A percentile compares a stretch with the other conserved stretches of the same genome.
Conservation (phyloP, 441 rosid genomes). For the Manihot esculenta region DNA sequence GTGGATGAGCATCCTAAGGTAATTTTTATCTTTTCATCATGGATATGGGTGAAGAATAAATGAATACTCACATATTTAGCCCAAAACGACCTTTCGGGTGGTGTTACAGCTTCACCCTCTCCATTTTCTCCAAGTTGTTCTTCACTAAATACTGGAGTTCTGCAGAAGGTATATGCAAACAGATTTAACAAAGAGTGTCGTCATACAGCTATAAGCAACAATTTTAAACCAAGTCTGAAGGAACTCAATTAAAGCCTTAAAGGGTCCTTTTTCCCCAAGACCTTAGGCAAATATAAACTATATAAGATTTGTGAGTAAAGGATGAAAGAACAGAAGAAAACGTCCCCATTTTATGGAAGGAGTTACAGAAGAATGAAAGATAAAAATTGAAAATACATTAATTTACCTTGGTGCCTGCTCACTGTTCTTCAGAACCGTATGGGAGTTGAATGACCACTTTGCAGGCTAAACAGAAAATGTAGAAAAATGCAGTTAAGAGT, state of each 20-base stretch:
- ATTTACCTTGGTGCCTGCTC: slow-evolving; percentile 88
- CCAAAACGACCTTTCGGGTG: slow-evolving; percentile 91
- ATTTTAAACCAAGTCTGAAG: no score
- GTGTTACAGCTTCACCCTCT: slow-evolving; percentile 63
- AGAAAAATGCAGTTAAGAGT: slow-evolving; percentile 24
- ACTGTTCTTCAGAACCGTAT: slow-evolving; percentile 69
- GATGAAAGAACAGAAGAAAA: background rate
- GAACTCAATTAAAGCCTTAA: no score
- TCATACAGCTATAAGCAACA: background rate
- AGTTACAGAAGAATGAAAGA: background rate
- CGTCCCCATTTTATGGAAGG: background rate
- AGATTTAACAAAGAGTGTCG: background rate
- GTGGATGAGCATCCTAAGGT: background rate
- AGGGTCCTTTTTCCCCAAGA: background rate
- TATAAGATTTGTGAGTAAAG: background rate
- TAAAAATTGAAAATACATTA: background rate
- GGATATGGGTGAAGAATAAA: background rate
- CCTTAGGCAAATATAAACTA: background rate
- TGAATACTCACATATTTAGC: slow-evolving; percentile 83
- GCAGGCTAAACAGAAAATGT: slow-evolving; percentile 50
- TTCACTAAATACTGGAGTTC: slow-evolving; percentile 80
- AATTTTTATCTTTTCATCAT: background rate
- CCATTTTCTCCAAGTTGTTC: slow-evolving; percentile 56
- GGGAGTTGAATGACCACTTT: slow-evolving; percentile 87
- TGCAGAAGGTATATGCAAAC: slow-evolving; percentile 26